Conservation (phyloP, 108 stramenopile species). For the Chaetoceros muelleri region DNA sequence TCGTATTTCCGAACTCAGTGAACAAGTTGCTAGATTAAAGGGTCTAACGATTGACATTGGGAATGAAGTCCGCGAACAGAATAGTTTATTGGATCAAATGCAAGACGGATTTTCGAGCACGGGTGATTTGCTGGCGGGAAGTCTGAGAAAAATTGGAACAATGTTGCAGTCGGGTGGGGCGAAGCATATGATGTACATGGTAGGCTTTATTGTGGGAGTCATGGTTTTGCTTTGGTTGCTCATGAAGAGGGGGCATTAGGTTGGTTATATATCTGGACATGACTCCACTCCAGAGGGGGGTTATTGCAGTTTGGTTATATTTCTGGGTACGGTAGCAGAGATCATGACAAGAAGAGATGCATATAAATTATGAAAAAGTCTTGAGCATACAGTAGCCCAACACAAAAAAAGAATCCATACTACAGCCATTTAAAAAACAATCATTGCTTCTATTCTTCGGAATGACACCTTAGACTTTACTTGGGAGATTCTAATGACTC, state of each 20-base stretch:
- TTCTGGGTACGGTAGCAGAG: not conserved
- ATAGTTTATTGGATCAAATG: constrained; percentile 77
- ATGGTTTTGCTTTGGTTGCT: constrained; percentile 81
- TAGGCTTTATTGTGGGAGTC: constrained; percentile 70
- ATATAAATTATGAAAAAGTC: too few relatives aligned
- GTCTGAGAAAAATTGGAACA: constrained; percentile 65
- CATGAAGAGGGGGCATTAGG: constrained; percentile 2
- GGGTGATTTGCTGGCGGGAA: constrained; percentile 58
- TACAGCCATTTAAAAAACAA: too few relatives aligned
- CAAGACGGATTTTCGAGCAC: constrained; percentile 65
- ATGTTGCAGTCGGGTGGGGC: constrained; percentile 74
- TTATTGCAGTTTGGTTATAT: not conserved
- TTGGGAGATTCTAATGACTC: too few relatives aligned
- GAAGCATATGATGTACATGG: constrained; percentile 86
- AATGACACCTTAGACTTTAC: too few relatives aligned
- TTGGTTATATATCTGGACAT: not conserved
- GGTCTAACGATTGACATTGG: constrained; percentile 82
- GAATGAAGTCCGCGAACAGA: constrained; percentile 83
- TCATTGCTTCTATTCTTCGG: too few relatives aligned
- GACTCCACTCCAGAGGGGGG: not conserved
- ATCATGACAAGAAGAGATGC: not conserved
- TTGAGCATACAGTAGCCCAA: too few relatives aligned
- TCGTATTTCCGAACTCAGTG: constrained; percentile 66
- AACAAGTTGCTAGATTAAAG: constrained; percentile 78
- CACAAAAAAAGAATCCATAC: too few relatives aligned